Percentiles rank a stretch among this genome's conserved stretches.
phyloP scores from a whole-genome alignment of 352 stramenopile genomes.

The Globisporangium viniferum region DNA sequence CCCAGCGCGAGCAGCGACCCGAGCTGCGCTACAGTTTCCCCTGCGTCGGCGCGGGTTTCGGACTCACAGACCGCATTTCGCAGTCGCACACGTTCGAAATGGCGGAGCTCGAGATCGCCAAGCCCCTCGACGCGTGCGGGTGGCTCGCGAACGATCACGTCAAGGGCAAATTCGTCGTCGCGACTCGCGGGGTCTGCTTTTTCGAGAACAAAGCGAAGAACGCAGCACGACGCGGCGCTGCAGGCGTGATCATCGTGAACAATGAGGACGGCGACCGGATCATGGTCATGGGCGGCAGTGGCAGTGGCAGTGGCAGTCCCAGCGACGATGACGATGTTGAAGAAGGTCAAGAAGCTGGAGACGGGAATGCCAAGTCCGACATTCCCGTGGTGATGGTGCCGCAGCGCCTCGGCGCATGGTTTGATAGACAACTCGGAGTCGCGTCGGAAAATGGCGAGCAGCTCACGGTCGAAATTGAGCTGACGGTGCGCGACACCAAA shows the following conservation, averaged over 20 bases:
- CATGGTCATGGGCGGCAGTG: slow-evolving; percentile 73
- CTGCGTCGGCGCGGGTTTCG: slow-evolving; percentile 62
- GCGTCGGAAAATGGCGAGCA: slow-evolving; percentile 7
- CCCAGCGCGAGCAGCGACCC: slow-evolving; percentile 2
- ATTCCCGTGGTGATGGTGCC: slow-evolving; percentile 69
- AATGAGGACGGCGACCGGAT: slow-evolving; percentile 57
- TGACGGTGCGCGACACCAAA: slow-evolving; percentile 31
- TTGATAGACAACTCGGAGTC: slow-evolving; percentile 22
- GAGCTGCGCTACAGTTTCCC: slow-evolving; percentile 33
- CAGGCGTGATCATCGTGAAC: slow-evolving; percentile 64
- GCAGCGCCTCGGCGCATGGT: slow-evolving; percentile 57
- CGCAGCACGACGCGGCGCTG: slow-evolving; percentile 37
- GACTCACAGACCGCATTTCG: slow-evolving; percentile 32
- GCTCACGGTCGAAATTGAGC: slow-evolving; percentile 33
- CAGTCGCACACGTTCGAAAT: slow-evolving; percentile 22
- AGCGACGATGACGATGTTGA: slow-evolving; percentile 15
- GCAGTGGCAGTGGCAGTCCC: slow-evolving; percentile 12
- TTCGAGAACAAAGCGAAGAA: slow-evolving; percentile 75
- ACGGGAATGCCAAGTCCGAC: slow-evolving; percentile 8
- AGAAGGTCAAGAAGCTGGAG: neutral
- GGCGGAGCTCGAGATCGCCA: slow-evolving; percentile 39
- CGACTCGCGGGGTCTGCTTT: slow-evolving; percentile 56
- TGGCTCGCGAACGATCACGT: slow-evolving; percentile 37
- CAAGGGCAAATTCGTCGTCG: slow-evolving; percentile 47
- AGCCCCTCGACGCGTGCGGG: slow-evolving; percentile 53